Evolutionary conservation across 1,284 basidiomycete genomes (phyloP), one percentile per base, ranked within the genome.

Genomic region (Rhodofomes roseus): DNA sequence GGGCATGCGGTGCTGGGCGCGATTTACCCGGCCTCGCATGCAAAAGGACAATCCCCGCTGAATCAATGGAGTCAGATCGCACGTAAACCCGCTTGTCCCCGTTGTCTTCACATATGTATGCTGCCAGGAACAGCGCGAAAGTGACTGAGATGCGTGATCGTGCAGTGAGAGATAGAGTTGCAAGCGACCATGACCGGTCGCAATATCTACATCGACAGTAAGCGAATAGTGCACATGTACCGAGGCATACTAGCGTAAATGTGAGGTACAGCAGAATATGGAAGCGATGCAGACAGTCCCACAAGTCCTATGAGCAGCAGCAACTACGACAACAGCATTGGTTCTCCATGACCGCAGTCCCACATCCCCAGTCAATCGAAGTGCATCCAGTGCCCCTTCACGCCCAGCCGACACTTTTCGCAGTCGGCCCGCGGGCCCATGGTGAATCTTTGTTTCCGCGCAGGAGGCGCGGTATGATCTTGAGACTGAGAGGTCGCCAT

Each of bases 351-450:
- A 36, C 12, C 36, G 43, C 31, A 22, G 36, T 51, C 37, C 37
- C 37, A 27, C 11, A 11, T 34, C 14, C n/a, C n/a, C 18, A 6
- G n/a, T 77, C 71, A 85, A 62, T 82, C 80, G 63, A 85, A 80
- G 73, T 91, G 89, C 69, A 84, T 82, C 72, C 81, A 89, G 68
- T 91, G 89, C 3, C 87, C 89, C 66, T 84, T 85, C 3, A 89
- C 79, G 2, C 86, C 85, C 64, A 81, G 69, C 58, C 81, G 76
- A 72, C 89, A 91, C 64, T 88, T 87, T 55, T 87, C 77, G 66
- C 89, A 91, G 66, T 88, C 88, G 3, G 81, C 77, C 7, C 88
- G 79, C 1, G 88, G 89, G 12, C 89, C 89, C 85, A 91, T 90
- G 59, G 82, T 84, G 64, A 90, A 81, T 6, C 81, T 79, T 44